Evolutionary conservation across 441 rosid genomes (phyloP), one percentile per base, ranked within the genome.

Genomic region (Theobroma grandiflorum): DNA sequence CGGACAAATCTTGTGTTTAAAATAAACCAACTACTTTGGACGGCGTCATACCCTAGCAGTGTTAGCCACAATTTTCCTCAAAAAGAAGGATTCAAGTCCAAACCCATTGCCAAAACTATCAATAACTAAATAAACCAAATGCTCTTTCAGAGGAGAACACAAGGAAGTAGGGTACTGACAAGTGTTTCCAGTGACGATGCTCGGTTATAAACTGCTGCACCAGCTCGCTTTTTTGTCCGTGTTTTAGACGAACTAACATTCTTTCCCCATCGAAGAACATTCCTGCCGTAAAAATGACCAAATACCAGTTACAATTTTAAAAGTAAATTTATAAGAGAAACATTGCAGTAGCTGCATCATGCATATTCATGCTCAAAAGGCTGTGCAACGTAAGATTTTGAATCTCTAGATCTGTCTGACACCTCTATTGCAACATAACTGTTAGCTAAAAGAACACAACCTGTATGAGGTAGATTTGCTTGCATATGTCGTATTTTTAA

Each of bases 181-280:
- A 93, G 90, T 55, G 99, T 91, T 87, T 95, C 98, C 77, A 96
- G 78, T 4, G 99, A 94, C 38, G 99, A 94, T 55, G 99, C 99
- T 84, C 95, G 86, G 84, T 94, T 94, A 81, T 96, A 96, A 82
- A 91, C 90, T 20, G 95, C 97, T 52, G 86, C 84, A 70, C 97
- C 99, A 74, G 92, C 98, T 66, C 98, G 93, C 78, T 86, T 91
- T 86, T 85, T 93, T 22, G 99, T 88, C 42, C 89, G 76, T 75
- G 98, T 88, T 88, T 94, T 94, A 45, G 93, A 86, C 0, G 97
- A 88, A 85, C 85, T 88, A 22, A 90, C 85, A 74, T 96, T 96
- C 87, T 90, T 92, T 9, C 99, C 98, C 98, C 99, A 93, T 38
- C 91, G 85, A 68, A 96, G 92, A 63, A 96, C 82, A 80, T 86